Evolutionary conservation across 495 filamentous ascomycete species (phyloP).

Genomic region (Schizothecium vesticola): DNA sequence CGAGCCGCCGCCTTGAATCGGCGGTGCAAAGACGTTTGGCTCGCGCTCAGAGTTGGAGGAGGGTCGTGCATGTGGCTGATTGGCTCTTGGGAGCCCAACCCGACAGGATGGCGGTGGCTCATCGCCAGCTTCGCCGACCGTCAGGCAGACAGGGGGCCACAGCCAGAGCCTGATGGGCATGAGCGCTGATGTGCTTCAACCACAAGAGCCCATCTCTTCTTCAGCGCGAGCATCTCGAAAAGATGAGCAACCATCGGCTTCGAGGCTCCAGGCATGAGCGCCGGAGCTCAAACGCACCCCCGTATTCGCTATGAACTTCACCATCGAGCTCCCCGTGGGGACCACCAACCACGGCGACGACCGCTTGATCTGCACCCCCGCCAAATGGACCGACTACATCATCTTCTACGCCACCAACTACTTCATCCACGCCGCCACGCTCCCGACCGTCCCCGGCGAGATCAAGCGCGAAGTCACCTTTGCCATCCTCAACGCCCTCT

Average conservation of each 20-base stretch:
- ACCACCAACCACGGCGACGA: slow-evolving; percentile 7
- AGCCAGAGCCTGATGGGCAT: not conserved
- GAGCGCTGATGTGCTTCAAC: not conserved
- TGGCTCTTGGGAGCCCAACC: not conserved
- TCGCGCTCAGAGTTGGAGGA: not conserved
- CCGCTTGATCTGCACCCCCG: not conserved
- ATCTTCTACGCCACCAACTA: slow-evolving; percentile 13
- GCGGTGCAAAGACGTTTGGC: not conserved
- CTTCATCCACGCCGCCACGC: slow-evolving; percentile 7
- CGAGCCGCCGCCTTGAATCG: not conserved
- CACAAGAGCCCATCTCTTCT: not conserved
- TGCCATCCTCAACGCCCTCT: not conserved
- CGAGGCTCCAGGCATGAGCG: not conserved
- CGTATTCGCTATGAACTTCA: slow-evolving; percentile 7
- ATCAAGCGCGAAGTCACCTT: not conserved
- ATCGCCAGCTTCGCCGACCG: not conserved
- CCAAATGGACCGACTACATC: slow-evolving; percentile 5
- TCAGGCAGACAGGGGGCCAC: not conserved
- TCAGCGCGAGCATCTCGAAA: not conserved
- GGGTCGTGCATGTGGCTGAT: not conserved
- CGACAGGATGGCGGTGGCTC: not conserved
- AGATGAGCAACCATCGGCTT: not conserved
- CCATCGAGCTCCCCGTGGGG: slow-evolving; percentile 5
- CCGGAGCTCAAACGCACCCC: not conserved
- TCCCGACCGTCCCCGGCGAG: not conserved